Base-by-base conservation (phyloP, 1,284 basidiomycete species). In the Ustilago shanxiensis region DNA sequence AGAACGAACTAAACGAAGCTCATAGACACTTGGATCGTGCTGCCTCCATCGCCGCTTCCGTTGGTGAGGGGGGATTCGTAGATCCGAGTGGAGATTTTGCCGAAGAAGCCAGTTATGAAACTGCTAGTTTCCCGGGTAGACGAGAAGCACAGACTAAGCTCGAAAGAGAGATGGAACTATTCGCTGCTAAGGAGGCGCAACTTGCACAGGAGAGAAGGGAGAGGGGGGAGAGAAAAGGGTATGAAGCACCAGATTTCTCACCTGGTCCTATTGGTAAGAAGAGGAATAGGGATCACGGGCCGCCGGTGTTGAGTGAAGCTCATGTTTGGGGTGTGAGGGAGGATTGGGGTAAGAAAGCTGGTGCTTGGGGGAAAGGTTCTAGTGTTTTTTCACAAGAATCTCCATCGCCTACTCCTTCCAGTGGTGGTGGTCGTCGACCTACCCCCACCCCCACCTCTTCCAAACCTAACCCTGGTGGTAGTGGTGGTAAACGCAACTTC, bases 271-370 rank as follows among this genome's bases (percentile, higher is more conserved):
- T 75, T 14, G 67, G 67, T 3, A 66, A 71, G 45, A 64, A 63
- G 60, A 24, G 72, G 14, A 58, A 39, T 22, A 35, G 70, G 13
- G 60, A 68, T 29, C 57, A 72, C 11, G 80, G 80, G 0, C 79
- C 80, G 18, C 81, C 81, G 1, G 68, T 72, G 44, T 47, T 83
- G 16, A 65, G 66, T 22, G 75, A 75, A 26, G 71, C 66, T 26
- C 80, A 83, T 49, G 61, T 82, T 1, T 83, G 81, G 81, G 81
- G 80, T 3, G 76, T 81, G 9, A 90, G 90, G 88, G 87, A 88
- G 50, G 88, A 89, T 66, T 89, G 89, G 89, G 89, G 88, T 0
- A 80, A 84, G 53, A 87, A 86, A 39, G 87, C 87, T 0, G 88
- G 88, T 0, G 64, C 79, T 35, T 89, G 88, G 88, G 88, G 88